These are phyloP conservation scores for Sphenostylis stenocarpa DNA, from an alignment of 306 rosid species.

Conservation along the genomic window DNA sequence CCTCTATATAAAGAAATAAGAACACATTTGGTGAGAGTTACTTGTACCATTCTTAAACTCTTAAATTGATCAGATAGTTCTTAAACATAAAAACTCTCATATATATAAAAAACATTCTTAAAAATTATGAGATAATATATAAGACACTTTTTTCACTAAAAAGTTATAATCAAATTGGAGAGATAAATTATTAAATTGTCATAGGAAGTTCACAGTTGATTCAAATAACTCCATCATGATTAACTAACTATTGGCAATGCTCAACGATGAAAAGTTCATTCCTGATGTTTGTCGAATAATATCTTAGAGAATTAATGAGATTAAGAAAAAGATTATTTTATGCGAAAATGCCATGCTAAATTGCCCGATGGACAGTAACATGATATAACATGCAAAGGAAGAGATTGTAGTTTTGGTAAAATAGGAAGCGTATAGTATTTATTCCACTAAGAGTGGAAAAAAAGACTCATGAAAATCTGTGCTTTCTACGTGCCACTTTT, in stretches of 20 bases:
- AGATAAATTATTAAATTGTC: too few relatives aligned
- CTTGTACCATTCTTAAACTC: too few relatives aligned
- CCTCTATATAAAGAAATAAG: background rate
- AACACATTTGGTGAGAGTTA: background rate
- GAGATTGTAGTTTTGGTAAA: background rate
- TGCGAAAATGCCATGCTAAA: background rate
- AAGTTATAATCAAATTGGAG: too few relatives aligned
- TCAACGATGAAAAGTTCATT: background rate
- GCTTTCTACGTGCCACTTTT: conserved; percentile 49
- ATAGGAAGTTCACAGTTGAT: too few relatives aligned
- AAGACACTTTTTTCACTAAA: too few relatives aligned
- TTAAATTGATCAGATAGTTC: too few relatives aligned
- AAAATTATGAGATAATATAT: too few relatives aligned
- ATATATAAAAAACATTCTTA: too few relatives aligned
- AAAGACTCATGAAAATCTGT: conserved; percentile 27
- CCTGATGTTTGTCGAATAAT: background rate
- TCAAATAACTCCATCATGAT: too few relatives aligned
- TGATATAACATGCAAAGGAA: background rate
- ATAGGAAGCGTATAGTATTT: background rate
- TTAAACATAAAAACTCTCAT: too few relatives aligned
- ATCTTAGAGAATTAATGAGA: background rate
- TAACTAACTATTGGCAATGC: too few relatives aligned
- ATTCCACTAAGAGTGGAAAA: conserved; percentile 4
- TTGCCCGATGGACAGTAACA: background rate
- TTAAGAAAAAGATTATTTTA: background rate